Conservation (phyloP, 2,329 filamentous ascomycete species). For the Verticillium albo-atrum region DNA sequence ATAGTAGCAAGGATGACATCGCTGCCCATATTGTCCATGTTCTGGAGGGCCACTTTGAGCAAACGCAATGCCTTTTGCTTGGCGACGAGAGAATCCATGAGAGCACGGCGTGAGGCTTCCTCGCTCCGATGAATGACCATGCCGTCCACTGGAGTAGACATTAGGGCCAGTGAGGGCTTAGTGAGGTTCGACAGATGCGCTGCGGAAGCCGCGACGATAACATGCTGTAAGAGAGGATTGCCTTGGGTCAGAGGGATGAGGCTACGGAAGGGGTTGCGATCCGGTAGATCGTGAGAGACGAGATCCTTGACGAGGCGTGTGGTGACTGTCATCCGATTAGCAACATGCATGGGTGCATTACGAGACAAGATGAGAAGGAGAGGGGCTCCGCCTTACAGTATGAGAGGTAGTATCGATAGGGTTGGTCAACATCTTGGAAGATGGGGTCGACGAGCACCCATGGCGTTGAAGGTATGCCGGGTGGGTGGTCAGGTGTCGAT, state of each 20-base stretch:
- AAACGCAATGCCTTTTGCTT: conserved; percentile 39
- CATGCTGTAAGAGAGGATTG: conserved; percentile 38
- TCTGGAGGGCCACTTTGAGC: conserved; percentile 33
- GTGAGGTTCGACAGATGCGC: conserved; percentile 41
- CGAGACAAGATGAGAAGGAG: conserved; percentile 4
- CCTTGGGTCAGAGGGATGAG: conserved; percentile 35
- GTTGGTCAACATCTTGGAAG: conserved; percentile 50
- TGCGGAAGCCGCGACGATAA: conserved; percentile 43
- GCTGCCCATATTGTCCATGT: conserved; percentile 28
- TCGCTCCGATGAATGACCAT: conserved; percentile 1
- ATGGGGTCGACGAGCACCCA: conserved; percentile 37
- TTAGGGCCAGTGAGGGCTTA: conserved; percentile 22
- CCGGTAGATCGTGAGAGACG: conserved; percentile 38
- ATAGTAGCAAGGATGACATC: conserved; percentile 41
- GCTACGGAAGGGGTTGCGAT: conserved; percentile 40
- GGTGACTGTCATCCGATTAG: conserved; percentile 40
- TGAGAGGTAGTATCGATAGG: conserved; percentile 33
- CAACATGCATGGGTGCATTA: not conserved
- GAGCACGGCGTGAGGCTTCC: conserved; percentile 20
- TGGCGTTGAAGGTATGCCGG: conserved; percentile 19
- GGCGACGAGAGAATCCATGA: conserved; percentile 39
- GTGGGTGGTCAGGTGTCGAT: not conserved
- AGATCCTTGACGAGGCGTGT: conserved; percentile 49
- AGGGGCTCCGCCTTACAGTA: conserved; percentile 30
- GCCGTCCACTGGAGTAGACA: conserved; percentile 4